phyloP scores from a whole-genome alignment of 805 yeast species.

The Zygoascus ofunaensis region DNA sequence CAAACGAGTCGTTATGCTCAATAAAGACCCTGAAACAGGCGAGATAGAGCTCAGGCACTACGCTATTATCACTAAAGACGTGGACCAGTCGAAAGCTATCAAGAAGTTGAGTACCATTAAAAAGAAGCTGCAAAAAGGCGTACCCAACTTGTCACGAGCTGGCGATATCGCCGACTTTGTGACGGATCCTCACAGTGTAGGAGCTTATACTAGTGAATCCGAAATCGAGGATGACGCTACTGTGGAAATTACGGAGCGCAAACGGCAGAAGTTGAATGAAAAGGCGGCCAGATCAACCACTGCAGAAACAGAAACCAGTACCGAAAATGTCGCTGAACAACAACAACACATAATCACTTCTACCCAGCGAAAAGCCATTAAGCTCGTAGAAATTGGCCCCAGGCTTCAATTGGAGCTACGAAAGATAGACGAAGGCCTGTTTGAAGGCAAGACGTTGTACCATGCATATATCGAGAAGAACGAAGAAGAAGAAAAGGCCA shows the following conservation, averaged over 20 bases:
- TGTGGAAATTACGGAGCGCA: constrained; percentile 11
- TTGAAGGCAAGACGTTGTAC: constrained; percentile 79
- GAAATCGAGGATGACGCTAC: constrained; percentile 55
- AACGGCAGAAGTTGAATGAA: constrained; percentile 6
- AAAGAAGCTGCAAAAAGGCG: constrained; percentile 46
- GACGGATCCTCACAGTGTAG: constrained; percentile 73
- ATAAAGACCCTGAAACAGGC: constrained; percentile 61
- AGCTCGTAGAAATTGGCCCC: constrained; percentile 89
- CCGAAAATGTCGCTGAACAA: constrained; percentile 4
- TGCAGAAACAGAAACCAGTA: constrained; percentile 15
- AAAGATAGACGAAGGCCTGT: constrained; percentile 88
- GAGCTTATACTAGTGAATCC: constrained; percentile 78
- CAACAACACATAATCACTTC: constrained; percentile 5
- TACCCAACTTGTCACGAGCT: constrained; percentile 62
- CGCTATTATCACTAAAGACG: constrained; percentile 75
- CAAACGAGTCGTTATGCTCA: constrained; percentile 75
- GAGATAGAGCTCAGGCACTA: constrained; percentile 82
- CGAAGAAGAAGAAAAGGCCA: constrained; percentile 44
- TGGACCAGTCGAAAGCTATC: constrained; percentile 57
- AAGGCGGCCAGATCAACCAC: constrained; percentile 16
- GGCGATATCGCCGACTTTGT: constrained; percentile 76
- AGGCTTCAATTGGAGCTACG: constrained; percentile 64
- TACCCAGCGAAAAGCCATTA: constrained; percentile 69
- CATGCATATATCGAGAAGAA: constrained; percentile 65
- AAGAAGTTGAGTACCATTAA: constrained; percentile 61